phyloP scores from a whole-genome alignment of 1,139 yeast species.

The Hyphopichia fennica region DNA sequence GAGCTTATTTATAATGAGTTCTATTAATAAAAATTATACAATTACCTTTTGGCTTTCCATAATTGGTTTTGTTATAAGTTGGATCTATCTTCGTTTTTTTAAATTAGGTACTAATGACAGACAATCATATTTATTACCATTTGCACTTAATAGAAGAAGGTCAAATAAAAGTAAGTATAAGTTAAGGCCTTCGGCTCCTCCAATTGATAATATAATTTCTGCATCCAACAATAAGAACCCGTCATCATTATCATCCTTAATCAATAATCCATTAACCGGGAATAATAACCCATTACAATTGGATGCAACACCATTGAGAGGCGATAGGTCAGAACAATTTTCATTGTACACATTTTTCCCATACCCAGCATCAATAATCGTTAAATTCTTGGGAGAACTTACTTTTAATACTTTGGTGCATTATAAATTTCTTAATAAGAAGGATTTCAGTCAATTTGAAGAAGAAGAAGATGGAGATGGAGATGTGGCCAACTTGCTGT shows the following conservation, averaged over 20 bases:
- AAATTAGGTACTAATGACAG: conserved; percentile 45
- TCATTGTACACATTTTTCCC: conserved; percentile 47
- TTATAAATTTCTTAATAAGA: conserved; percentile 24
- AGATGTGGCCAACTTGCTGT: conserved; percentile 31
- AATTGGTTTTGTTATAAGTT: conserved; percentile 36
- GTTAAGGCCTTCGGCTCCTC: conserved; percentile 2
- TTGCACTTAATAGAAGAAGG: conserved; percentile 23
- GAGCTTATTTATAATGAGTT: conserved; percentile 16
- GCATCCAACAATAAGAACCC: conserved; percentile 2
- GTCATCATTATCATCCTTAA: not conserved
- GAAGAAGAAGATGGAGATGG: conserved; percentile 16
- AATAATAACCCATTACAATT: conserved; percentile 16
- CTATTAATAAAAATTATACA: conserved; percentile 30
- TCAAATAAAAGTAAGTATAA: conserved; percentile 16
- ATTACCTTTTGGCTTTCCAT: conserved; percentile 25
- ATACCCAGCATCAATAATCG: conserved; percentile 33
- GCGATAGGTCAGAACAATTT: conserved; percentile 46
- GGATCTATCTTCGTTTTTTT: conserved; percentile 41
- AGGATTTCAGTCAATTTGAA: conserved; percentile 25
- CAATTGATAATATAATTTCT: too few relatives aligned
- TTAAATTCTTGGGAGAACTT: conserved; percentile 18
- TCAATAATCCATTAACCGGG: not conserved
- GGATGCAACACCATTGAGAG: conserved; percentile 24
- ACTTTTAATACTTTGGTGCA: conserved; percentile 20
- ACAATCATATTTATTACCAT: conserved; percentile 42